Evolutionary conservation across 75 land plant species (phyloP).

Genomic region (Cupressus sempervirens): DNA sequence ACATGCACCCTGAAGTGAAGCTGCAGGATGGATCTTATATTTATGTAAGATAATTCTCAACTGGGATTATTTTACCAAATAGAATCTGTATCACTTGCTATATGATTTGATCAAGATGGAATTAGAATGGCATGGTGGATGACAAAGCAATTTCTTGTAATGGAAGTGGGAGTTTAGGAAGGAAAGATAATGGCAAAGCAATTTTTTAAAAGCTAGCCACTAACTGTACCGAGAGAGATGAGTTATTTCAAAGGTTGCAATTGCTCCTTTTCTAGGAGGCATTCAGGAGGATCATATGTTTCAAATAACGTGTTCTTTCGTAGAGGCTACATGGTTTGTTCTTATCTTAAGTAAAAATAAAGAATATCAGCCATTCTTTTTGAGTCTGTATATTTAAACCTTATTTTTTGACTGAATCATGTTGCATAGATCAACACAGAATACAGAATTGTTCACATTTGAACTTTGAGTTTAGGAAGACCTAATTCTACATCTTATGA

Average conservation of each 20-base stretch:
- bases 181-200: constrained; percentile 4
- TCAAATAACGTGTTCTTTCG: background rate
- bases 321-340: background rate
- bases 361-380: constrained; percentile 8
- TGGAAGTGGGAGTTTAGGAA: constrained; percentile 4
- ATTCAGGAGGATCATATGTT: background rate
- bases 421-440: background rate
- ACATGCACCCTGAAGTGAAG: background rate
- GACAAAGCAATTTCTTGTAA: background rate
- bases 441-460: background rate
- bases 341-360: background rate
- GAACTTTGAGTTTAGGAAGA: background rate
- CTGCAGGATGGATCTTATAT: background rate
- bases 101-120: constrained; percentile 5
- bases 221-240: background rate
- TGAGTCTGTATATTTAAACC: background rate
- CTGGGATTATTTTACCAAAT: background rate
- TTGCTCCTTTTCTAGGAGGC: background rate
- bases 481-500: background rate
- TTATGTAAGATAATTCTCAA: constrained; percentile 4
- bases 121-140: background rate
- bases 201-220: constrained; percentile 11
- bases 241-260: background rate
- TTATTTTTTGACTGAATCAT: constrained; percentile 4
- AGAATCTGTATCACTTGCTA: constrained; percentile 1